phyloP scores from a whole-genome alignment of 495 filamentous ascomycete species.

The Ramalina intermedia region DNA sequence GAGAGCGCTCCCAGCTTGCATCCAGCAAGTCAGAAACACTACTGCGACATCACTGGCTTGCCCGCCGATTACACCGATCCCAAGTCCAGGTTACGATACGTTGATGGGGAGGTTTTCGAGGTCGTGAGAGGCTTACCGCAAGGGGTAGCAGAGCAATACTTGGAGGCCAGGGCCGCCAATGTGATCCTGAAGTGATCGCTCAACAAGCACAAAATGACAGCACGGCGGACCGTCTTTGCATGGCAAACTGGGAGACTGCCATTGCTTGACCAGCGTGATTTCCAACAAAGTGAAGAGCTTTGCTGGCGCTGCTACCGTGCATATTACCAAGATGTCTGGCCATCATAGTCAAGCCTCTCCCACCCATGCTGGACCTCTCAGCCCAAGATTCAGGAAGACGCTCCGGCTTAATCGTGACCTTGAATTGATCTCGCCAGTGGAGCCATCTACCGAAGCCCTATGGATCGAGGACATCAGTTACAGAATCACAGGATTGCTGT shows the following conservation, averaged over 20 bases:
- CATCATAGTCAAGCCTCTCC: constrained; percentile 87
- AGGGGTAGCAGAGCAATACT: constrained; percentile 67
- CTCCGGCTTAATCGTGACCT: constrained; percentile 96
- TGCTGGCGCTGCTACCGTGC: no score
- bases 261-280: no score
- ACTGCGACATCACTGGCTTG: constrained; percentile 91
- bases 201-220: neutral
- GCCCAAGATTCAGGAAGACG: constrained; percentile 58
- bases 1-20: constrained; percentile 75
- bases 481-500: constrained; percentile 37
- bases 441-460: constrained; percentile 39
- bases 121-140: constrained; percentile 63
- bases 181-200: constrained; percentile 65
- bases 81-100: constrained; percentile 80
- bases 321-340: constrained; percentile 41
- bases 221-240: neutral
- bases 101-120: constrained; percentile 76
- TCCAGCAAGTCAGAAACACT: constrained; percentile 58
- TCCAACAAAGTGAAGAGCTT: neutral
- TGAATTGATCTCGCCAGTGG: constrained; percentile 37
- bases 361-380: constrained; percentile 67
- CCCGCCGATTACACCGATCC: constrained; percentile 82
- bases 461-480: constrained; percentile 35
- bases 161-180: constrained; percentile 82
- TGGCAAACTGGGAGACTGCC: neutral